Conservation (phyloP, 1,284 basidiomycete species). For the Marasmius oreades region DNA sequence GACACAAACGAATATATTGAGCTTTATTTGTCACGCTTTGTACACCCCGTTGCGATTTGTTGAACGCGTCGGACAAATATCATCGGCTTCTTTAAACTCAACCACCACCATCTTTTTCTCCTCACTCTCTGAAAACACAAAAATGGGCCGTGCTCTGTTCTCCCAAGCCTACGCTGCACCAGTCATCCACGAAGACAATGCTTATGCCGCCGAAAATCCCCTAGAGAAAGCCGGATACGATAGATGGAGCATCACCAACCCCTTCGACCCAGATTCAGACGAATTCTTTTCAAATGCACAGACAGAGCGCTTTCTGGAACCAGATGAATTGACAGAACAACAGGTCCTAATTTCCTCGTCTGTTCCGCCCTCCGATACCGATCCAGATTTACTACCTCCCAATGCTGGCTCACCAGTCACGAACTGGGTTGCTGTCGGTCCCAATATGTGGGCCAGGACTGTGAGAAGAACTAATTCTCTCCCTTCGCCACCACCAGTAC, state of each 20-base stretch:
- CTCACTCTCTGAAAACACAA: neutral
- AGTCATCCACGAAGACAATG: slow-evolving; percentile 44
- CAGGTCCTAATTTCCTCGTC: slow-evolving; percentile 1
- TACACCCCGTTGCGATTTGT: neutral
- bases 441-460: neutral
- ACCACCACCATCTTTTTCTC: neutral
- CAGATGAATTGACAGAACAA: neutral
- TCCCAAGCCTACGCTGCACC: slow-evolving; percentile 37
- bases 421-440: neutral
- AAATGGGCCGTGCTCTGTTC: slow-evolving; percentile 69
- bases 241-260: slow-evolving; percentile 62
- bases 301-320: slow-evolving; percentile 61
- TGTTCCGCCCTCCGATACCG: neutral
- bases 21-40: neutral
- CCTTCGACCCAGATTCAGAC: slow-evolving; percentile 78
- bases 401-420: neutral
- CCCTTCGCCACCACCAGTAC: neutral
- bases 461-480: neutral
- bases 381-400: neutral
- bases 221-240: slow-evolving; percentile 30
- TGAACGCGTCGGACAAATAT: neutral
- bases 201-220: slow-evolving; percentile 21
- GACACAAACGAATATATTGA: no score
- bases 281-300: slow-evolving; percentile 69
- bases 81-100: neutral